Evolutionary conservation across 2,329 filamentous ascomycete species (phyloP), one percentile per base, ranked within the genome.

Genomic region (Diaporthe sp.): DNA sequence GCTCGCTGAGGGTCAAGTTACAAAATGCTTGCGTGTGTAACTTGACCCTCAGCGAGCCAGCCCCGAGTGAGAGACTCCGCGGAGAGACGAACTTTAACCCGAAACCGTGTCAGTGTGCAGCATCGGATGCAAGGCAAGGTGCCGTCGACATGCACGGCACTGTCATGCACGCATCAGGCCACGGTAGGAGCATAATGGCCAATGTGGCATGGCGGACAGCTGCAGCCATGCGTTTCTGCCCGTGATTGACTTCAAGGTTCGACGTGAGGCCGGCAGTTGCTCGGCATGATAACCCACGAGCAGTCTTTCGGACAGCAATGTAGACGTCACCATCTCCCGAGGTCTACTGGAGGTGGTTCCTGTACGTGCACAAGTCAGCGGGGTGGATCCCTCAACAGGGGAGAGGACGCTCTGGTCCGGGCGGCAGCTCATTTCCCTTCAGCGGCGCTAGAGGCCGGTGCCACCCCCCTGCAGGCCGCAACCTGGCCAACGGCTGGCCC

Each of bases 401-500:
- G 37, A 19, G 39, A 28, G 22, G 39, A 15, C 8, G 62, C 34
- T 49, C n/a, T 49, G 61, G 61, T 49, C 61, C 61, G 42, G 65
- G 46, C 9, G 22, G 31, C 13, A 31, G 42, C 46, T 68, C 46
- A 68, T 68, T 68, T 68, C 65, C 65, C 65, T 39, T 22, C 65
- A 10, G 22, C 10, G 42, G 44, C 65, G 65, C 65, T 68, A 68
- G 44, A 39, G n/a, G 8, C 6, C 28, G 44, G 62, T 68, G 44
- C 9, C 28, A 44, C 46, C 44, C 62, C 61, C 65, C 46, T 68
- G 65, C 46, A 68, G 46, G 46, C 8, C 34, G 65, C 65, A 68
- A 53, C 65, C 65, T 68, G 65, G 65, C 65, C 65, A 68, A 68
- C 61, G 61, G 44, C 25, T 51, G 61, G 42, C 42, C 60, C 60